Conservation (phyloP, 228 moss, liverwort and hornwort genomes). For the Sphagnum magellanicum region DNA sequence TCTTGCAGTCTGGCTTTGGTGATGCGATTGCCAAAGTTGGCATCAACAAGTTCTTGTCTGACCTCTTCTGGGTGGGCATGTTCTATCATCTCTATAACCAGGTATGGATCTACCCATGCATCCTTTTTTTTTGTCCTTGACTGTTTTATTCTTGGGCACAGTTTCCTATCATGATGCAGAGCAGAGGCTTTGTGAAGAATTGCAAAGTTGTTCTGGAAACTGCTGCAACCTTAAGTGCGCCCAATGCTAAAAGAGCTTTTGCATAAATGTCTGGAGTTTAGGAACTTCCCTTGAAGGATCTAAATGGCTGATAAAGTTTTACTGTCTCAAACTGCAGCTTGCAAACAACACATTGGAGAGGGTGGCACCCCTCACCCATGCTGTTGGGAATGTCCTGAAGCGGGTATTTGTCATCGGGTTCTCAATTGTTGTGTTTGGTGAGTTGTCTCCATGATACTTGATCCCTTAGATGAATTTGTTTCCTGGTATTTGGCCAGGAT, state of each 20-base stretch:
- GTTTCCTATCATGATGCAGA: too few species aligned
- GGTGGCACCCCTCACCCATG: slow-evolving; percentile 93
- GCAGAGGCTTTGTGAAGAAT: too few species aligned
- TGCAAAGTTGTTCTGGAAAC: too few species aligned
- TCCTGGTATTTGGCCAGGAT: neutral
- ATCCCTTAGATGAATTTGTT: neutral
- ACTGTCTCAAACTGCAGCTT: slow-evolving; percentile 36
- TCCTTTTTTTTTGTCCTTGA: too few species aligned
- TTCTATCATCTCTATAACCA: slow-evolving; percentile 99
- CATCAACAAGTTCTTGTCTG: slow-evolving; percentile 52
- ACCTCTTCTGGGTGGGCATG: slow-evolving; percentile 97
- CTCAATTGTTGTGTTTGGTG: slow-evolving; percentile 83
- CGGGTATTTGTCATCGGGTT: slow-evolving; percentile 97
- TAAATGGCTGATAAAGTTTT: neutral
- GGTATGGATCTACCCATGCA: slow-evolving; percentile 13
- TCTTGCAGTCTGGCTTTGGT: slow-evolving; percentile 46
- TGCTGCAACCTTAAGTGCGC: too few species aligned
- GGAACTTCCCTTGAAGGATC: neutral
- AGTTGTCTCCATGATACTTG: slow-evolving; percentile 4
- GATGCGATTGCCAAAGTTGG: slow-evolving; percentile 76
- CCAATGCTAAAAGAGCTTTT: too few species aligned
- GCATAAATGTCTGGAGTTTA: too few species aligned
- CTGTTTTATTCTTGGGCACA: too few species aligned
- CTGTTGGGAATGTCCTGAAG: slow-evolving; percentile 97
- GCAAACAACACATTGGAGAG: slow-evolving; percentile 97